Conservation (phyloP, 805 yeast species). For the Kodamaea neixiangensis region DNA sequence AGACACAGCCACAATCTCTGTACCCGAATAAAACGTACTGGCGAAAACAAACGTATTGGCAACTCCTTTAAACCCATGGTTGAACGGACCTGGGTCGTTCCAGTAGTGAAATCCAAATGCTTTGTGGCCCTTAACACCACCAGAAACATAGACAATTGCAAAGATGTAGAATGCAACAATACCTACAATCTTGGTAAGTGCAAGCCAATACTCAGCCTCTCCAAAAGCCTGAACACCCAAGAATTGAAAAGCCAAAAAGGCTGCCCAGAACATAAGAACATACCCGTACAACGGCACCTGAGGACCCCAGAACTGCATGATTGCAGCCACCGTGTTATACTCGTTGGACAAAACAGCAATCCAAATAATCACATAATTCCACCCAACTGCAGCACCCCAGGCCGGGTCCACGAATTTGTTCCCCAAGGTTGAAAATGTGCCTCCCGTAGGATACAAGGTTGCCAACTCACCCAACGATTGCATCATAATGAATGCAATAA, state of each 20-base stretch:
- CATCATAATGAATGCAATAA: conserved; percentile 57
- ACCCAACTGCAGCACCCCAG: conserved; percentile 57
- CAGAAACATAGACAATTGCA: conserved; percentile 47
- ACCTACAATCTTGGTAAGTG: conserved; percentile 49
- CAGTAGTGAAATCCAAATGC: conserved; percentile 47
- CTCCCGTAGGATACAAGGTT: conserved; percentile 52
- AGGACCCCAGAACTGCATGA: conserved; percentile 51
- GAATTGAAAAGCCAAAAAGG: conserved; percentile 51
- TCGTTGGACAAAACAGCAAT: conserved; percentile 55
- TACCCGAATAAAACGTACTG: conserved; percentile 60
- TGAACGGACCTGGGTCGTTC: conserved; percentile 46
- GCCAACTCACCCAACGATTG: conserved; percentile 57
- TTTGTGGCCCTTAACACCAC: conserved; percentile 41
- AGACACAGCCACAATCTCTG: conserved; percentile 57
- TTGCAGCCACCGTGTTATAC: conserved; percentile 54
- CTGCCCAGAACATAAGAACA: conserved; percentile 52
- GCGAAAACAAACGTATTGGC: conserved; percentile 61
- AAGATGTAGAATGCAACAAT: conserved; percentile 52
- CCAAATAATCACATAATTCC: conserved; percentile 58
- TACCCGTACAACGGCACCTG: conserved; percentile 57
- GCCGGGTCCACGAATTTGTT: conserved; percentile 54
- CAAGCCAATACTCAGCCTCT: conserved; percentile 56
- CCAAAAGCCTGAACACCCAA: conserved; percentile 57
- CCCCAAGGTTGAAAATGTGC: conserved; percentile 54
- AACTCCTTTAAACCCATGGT: conserved; percentile 53